phyloP scores from a whole-genome alignment of 2,329 filamentous ascomycete species.

The Colletotrichum costaricense region DNA sequence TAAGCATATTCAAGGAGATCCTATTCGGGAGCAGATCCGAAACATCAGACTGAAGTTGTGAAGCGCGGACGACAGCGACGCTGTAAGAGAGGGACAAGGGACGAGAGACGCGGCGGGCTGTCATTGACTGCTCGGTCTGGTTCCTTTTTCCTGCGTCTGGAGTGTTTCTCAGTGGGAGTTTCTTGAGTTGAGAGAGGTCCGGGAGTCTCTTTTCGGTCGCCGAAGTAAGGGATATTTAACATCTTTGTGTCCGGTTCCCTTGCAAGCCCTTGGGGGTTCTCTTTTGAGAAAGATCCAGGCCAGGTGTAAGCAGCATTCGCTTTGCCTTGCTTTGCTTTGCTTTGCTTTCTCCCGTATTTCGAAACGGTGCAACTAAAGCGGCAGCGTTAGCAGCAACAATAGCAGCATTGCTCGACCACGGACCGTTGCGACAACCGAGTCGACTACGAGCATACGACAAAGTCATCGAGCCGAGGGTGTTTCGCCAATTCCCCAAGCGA shows the following conservation, averaged over 20 bases:
- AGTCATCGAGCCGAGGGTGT: background rate
- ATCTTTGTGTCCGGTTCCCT: background rate
- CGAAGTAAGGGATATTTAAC: background rate
- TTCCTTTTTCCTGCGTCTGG: background rate
- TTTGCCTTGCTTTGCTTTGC: too few species aligned
- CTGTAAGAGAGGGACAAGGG: slow-evolving; percentile 24
- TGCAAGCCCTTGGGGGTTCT: too few species aligned
- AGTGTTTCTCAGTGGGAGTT: background rate
- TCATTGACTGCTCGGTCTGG: slow-evolving; percentile 12
- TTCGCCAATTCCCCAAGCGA: background rate
- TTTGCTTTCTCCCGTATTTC: background rate
- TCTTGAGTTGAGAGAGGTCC: background rate
- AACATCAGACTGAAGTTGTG: slow-evolving; percentile 24
- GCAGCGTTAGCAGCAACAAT: background rate
- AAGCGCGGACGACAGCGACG: slow-evolving; percentile 9
- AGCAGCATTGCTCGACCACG: background rate
- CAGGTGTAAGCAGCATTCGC: background rate
- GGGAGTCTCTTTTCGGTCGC: background rate
- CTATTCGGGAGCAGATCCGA: slow-evolving; percentile 24
- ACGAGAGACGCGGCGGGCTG: slow-evolving; percentile 23
- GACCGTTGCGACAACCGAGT: background rate
- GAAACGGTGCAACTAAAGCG: background rate
- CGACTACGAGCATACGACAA: background rate
- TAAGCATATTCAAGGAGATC: slow-evolving; percentile 20
- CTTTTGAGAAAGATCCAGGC: background rate